Conservation (phyloP, 1,284 basidiomycete genomes). For the Anthracocystis setariae region DNA sequence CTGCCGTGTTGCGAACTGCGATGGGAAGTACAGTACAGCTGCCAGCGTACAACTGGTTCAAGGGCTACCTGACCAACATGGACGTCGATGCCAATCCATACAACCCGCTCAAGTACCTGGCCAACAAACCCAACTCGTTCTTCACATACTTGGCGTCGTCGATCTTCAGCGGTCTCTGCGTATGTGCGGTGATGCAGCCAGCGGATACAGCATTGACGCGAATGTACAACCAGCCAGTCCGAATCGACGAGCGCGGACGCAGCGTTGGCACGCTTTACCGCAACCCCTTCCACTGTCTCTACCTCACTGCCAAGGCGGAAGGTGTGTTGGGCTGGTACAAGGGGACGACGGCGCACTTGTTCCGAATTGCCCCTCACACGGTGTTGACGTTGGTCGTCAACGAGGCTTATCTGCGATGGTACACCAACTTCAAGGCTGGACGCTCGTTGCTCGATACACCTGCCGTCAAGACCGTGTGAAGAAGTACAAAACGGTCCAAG, state of each 20-base stretch:
- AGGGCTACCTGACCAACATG: slow-evolving; percentile 57
- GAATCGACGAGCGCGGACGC: slow-evolving; percentile 56
- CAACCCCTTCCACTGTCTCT: slow-evolving; percentile 93
- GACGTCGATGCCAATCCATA: slow-evolving; percentile 66
- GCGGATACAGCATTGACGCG: slow-evolving; percentile 80
- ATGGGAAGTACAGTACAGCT: slow-evolving; percentile 97
- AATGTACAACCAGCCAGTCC: slow-evolving; percentile 85
- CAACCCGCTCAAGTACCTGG: slow-evolving; percentile 56
- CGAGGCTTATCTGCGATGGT: slow-evolving; percentile 56
- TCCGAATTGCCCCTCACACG: slow-evolving; percentile 65
- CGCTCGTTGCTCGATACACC: slow-evolving; percentile 45
- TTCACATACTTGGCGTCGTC: slow-evolving; percentile 90
- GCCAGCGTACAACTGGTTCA: slow-evolving; percentile 89
- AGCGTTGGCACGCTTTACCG: slow-evolving; percentile 53
- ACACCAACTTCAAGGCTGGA: slow-evolving; percentile 54
- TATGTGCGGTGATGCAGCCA: slow-evolving; percentile 72
- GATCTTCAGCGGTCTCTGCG: slow-evolving; percentile 87
- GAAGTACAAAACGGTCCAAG: no score
- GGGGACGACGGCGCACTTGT: slow-evolving; percentile 65
- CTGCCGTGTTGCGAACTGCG: slow-evolving; percentile 89
- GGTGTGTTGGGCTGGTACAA: slow-evolving; percentile 77
- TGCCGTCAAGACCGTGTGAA: slow-evolving; percentile 24
- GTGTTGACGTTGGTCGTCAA: slow-evolving; percentile 61
- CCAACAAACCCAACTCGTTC: slow-evolving; percentile 74
- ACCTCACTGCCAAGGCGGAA: slow-evolving; percentile 92